Percentiles rank a stretch among this genome's conserved stretches.
These are phyloP conservation scores for Suillus cothurnatus DNA, from an alignment of 768 basidiomycete genomes.

Conservation along the genomic window DNA sequence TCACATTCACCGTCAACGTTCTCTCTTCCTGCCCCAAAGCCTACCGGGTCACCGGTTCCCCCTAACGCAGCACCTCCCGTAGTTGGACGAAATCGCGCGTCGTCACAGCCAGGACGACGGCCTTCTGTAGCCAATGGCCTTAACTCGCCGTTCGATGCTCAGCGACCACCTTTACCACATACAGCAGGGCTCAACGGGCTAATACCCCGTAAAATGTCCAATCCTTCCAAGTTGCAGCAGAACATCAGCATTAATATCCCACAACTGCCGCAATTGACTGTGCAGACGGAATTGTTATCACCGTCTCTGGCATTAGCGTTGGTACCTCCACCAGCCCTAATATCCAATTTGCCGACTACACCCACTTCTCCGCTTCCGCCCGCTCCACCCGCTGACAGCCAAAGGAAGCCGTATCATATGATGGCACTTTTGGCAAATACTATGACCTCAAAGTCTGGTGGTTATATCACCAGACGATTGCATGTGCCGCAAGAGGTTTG, in stretches of 20 bases:
- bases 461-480: slow-evolving; percentile 82
- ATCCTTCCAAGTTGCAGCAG: slow-evolving; percentile 60
- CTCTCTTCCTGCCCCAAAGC: slow-evolving; percentile 31
- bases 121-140: slow-evolving; percentile 58
- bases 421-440: slow-evolving; percentile 80
- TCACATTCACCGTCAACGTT: slow-evolving; percentile 39
- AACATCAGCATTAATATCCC: slow-evolving; percentile 44
- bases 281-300: slow-evolving; percentile 54
- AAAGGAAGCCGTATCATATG: slow-evolving; percentile 88
- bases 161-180: slow-evolving; percentile 54
- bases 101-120: slow-evolving; percentile 76
- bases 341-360: slow-evolving; percentile 65
- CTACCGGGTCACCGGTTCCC: slow-evolving; percentile 42
- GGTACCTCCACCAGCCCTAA: slow-evolving; percentile 47
- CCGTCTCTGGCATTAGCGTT: slow-evolving; percentile 40
- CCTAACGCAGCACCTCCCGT: slow-evolving; percentile 38
- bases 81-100: slow-evolving; percentile 60
- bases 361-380: slow-evolving; percentile 81
- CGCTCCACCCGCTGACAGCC: slow-evolving; percentile 65
- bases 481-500: slow-evolving; percentile 91
- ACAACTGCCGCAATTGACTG: slow-evolving; percentile 48
- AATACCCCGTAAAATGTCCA: slow-evolving; percentile 58
- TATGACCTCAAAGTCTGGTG: slow-evolving; percentile 80
- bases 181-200: slow-evolving; percentile 38
- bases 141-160: slow-evolving; percentile 51